Conservation (phyloP, 2,329 filamentous ascomycete genomes). For the Phaeomoniella chlamydospora region DNA sequence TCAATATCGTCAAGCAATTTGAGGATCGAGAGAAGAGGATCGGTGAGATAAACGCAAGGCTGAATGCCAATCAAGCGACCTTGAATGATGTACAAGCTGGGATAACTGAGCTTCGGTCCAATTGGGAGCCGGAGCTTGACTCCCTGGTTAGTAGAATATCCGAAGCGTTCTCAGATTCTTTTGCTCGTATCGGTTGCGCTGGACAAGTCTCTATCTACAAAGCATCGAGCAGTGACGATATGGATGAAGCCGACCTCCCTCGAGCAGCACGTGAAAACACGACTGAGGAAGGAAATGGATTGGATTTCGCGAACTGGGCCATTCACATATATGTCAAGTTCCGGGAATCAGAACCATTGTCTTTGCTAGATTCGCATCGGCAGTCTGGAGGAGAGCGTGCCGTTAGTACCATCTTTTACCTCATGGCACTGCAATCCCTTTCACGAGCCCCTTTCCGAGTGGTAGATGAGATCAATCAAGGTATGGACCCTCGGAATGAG, state of each 20-base stretch:
- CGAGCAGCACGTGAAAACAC: slow-evolving; percentile 6
- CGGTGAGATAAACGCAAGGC: slow-evolving; percentile 43
- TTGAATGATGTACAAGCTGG: slow-evolving; percentile 30
- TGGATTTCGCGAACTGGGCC: slow-evolving; percentile 88
- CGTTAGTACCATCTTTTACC: slow-evolving; percentile 95
- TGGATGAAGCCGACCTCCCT: slow-evolving; percentile 2
- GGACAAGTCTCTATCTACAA: slow-evolving; percentile 83
- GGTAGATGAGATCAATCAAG: slow-evolving; percentile 98
- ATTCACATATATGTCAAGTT: slow-evolving; percentile 93
- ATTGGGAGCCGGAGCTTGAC: slow-evolving; percentile 79
- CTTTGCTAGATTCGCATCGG: slow-evolving; percentile 75
- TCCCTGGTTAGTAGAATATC: slow-evolving; percentile 67
- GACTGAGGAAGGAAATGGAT: slow-evolving; percentile 29
- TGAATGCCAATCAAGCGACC: slow-evolving; percentile 21
- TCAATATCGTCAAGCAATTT: slow-evolving; percentile 61
- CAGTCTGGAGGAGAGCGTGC: slow-evolving; percentile 94
- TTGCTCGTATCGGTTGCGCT: slow-evolving; percentile 84
- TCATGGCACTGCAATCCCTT: slow-evolving; percentile 92
- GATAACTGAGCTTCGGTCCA: slow-evolving; percentile 51
- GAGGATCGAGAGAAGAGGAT: slow-evolving; percentile 61
- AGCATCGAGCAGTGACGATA: slow-evolving; percentile 24
- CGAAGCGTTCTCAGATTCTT: slow-evolving; percentile 82
- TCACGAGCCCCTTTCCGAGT: slow-evolving; percentile 93
- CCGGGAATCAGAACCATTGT: slow-evolving; percentile 70
- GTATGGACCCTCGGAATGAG: slow-evolving; percentile 97